phyloP scores from a whole-genome alignment of 2,329 filamentous ascomycete genomes.

The Botryotinia calthae region DNA sequence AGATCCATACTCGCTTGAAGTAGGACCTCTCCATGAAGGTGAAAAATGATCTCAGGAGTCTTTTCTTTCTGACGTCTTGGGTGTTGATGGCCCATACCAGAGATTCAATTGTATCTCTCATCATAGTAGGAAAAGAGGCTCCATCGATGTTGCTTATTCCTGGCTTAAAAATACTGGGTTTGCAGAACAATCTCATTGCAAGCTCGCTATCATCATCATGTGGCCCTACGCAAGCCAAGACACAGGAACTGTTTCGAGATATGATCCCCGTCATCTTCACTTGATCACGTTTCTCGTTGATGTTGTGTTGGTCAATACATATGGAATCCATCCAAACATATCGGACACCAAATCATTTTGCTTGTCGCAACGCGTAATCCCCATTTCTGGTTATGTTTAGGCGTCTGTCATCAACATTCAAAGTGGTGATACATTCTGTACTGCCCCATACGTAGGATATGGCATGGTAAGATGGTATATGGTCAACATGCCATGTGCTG shows the following conservation, averaged over 20 bases:
- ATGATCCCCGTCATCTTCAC: neutral
- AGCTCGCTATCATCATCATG: neutral
- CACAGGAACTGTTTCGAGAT: neutral
- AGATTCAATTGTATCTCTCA: neutral
- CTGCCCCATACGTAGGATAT: neutral
- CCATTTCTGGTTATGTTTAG: neutral
- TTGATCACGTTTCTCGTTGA: neutral
- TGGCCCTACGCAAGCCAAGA: neutral
- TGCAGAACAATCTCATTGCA: neutral
- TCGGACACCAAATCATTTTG: neutral
- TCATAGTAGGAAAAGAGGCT: neutral
- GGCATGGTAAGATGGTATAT: neutral
- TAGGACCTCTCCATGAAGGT: neutral
- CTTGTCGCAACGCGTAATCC: neutral
- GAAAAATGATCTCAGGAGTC: neutral
- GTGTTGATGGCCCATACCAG: neutral
- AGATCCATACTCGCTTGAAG: neutral
- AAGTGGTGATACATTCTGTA: neutral
- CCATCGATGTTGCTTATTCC: neutral
- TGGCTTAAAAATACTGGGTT: neutral
- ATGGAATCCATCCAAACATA: neutral
- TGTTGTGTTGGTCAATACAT: neutral
- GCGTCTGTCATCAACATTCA: neutral
- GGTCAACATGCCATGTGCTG: neutral
- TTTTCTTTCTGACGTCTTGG: neutral